Conservation (phyloP, 1,284 basidiomycete genomes). For the Sphagnurus paluster region DNA sequence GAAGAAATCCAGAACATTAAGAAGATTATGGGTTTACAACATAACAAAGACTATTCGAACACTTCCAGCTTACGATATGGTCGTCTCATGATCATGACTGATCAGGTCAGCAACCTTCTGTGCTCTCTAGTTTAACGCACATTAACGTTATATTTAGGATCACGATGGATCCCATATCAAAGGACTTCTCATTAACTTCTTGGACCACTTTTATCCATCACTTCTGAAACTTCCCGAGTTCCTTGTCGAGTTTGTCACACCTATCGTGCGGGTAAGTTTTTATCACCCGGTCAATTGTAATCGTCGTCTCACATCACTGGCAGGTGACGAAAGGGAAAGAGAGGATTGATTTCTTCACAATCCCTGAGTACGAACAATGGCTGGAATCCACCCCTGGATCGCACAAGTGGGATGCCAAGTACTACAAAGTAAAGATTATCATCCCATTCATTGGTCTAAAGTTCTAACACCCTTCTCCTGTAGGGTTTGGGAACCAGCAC, state of each 20-base stretch:
- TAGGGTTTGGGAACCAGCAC: conserved; percentile 96
- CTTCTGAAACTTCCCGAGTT: conserved; percentile 91
- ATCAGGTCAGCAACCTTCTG: conserved; percentile 67
- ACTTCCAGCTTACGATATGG: conserved; percentile 86
- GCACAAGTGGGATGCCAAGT: conserved; percentile 90
- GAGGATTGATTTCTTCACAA: conserved; percentile 91
- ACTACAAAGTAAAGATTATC: conserved; percentile 80
- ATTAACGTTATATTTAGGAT: conserved; percentile 61
- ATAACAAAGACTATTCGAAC: conserved; percentile 86
- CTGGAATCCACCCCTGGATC: conserved; percentile 78
- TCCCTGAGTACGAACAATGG: conserved; percentile 98
- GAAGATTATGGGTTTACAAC: conserved; percentile 96
- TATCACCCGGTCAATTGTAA: neutral
- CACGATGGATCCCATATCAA: conserved; percentile 99
- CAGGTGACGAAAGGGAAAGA: conserved; percentile 84
- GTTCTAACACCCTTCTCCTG: neutral
- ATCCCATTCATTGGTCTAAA: neutral
- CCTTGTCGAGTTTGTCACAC: conserved; percentile 98
- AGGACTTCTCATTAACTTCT: conserved; percentile 96
- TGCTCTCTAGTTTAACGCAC: conserved; percentile 11
- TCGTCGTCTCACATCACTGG: neutral
- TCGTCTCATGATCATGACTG: conserved; percentile 99
- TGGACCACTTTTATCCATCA: conserved; percentile 97
- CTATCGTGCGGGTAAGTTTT: conserved; percentile 86
- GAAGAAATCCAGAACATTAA: conserved; percentile 97